A percentile compares a stretch with the other conserved stretches of the same genome.
These are phyloP conservation scores for Paspalum notatum DNA, from an alignment of 176 grass and related monocot genomes.

Conservation along the genomic window DNA sequence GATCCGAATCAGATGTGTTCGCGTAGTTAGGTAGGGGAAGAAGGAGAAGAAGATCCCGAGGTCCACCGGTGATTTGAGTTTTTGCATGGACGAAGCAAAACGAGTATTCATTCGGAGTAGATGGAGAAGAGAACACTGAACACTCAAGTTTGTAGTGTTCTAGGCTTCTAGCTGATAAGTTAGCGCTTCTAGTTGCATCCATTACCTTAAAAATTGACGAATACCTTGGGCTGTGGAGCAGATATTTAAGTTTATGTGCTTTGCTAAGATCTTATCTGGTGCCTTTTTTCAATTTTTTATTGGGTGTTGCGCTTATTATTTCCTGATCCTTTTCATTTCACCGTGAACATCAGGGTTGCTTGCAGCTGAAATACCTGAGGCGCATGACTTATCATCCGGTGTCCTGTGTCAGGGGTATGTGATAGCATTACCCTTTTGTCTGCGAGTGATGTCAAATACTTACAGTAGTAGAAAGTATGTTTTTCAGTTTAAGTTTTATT, in stretches of 20 bases:
- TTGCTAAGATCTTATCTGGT: neutral
- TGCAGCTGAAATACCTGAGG: conserved; percentile 66
- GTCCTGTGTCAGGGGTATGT: conserved; percentile 91
- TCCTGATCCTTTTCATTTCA: conserved; percentile 4
- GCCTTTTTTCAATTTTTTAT: neutral
- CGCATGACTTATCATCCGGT: conserved; percentile 70
- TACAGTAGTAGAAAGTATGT: neutral
- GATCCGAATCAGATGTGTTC: neutral
- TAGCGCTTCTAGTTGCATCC: neutral
- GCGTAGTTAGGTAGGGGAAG: neutral
- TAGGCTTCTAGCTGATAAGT: neutral
- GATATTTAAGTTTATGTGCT: conserved; percentile 1
- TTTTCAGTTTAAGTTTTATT: conserved; percentile 21
- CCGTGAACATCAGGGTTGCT: conserved; percentile 64
- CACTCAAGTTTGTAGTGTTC: neutral
- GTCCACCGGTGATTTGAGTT: neutral
- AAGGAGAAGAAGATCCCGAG: neutral
- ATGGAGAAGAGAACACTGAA: neutral
- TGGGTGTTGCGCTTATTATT: neutral
- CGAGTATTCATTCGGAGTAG: neutral
- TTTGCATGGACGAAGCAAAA: neutral
- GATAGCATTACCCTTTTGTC: conserved; percentile 23
- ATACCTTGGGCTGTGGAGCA: neutral
- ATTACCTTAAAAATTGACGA: neutral
- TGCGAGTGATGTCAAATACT: neutral